Evolutionary conservation across 192 early-diverging fungal genomes (phyloP), one percentile per base, ranked within the genome.

Genomic region (Umbelopsis ramanniana): DNA sequence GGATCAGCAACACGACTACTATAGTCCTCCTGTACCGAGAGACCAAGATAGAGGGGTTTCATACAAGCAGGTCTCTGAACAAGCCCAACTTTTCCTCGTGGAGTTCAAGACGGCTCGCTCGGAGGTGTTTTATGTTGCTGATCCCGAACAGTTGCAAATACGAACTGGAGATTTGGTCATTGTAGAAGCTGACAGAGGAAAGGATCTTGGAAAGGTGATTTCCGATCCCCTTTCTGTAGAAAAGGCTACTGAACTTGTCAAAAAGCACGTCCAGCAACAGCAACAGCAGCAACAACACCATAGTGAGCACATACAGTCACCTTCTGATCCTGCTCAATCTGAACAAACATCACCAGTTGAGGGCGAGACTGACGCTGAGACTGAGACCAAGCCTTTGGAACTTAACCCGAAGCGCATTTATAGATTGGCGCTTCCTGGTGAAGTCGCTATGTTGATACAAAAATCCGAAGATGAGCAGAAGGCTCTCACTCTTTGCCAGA

Each of bases 401-500:
- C 87, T 96, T 54, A 91, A 94, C 69, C 87, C 96, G 4, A 99
- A 99, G 79, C 90, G 93, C 22, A 94, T 99, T 57, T 95, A 90
- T 82, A 83, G 95, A 57, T 72, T 90, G 23, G 96, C 97, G 14
- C 85, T 90, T 66, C 84, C 89, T 23, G 82, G 82, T 0, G 97
- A 99, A 77, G 85, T 99, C 19, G 85, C 89, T 2, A 87, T 93
- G 80, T 72, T 98, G 52, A 86, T 88, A 8, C 78, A 76, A 70
- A 98, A 99, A 81, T 86, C 86, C 53, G 85, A 93, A 72, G 96
- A 99, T 75, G 97, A 98, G 79, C 87, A 90, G 45, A 95, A 92
- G 76, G 93, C 97, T 7, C 85, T 94, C 79, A 81, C 83, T 35
- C 86, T 95, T 24, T 98, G 96, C 75, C 96, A 96, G 72, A 83